Base-by-base conservation (phyloP, 352 stramenopile species). In the Blastocystis sp. region DNA sequence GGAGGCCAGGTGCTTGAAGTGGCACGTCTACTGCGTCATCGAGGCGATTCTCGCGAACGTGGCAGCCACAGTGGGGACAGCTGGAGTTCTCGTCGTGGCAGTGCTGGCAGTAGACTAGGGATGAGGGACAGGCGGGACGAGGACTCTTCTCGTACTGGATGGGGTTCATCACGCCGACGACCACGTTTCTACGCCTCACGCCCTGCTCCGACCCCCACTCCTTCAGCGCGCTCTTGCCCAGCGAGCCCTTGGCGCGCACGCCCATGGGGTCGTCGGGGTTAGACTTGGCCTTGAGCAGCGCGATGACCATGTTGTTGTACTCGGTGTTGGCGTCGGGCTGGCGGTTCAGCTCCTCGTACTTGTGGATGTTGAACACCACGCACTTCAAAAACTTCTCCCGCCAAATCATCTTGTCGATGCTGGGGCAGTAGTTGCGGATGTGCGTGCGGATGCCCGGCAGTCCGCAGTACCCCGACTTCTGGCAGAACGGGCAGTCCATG, bases 401-500 rank as follows among this genome's bases (percentile, higher is more conserved):
- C 74, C 74, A 84, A 64, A 68, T 69, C 11, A 24, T 68, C 11
- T 84, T 84, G 28, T 84, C 57, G n/a, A 84, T 69, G 14, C 45
- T 63, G 19, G 48, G 74, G 48, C 74, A 84, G 24, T 84, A 84
- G 34, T 84, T 84, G 60, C 74, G 57, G 40, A 84, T 68, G 28
- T 84, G 74, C 0, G 74, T 84, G 2, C 74, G 74, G 34, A 84
- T 84, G n/a, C 74, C 74, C 21, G 74, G 60, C 1, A 84, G 61
- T 24, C 74, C 74, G 24, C 57, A 64, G 3, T 64, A 84, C n/a
- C 74, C 74, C 28, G 74, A 62, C 60, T 84, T 84, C 60, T 84
- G n/a, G 45, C 74, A 84, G 45, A 84, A 84, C 24, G 74, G 74
- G 52, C 74, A 84, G 57, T 84, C 74, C 74, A 84, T 68, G 17